Conservation (phyloP, 139 green algal genomes). For the Yamagishiella unicocca region DNA sequence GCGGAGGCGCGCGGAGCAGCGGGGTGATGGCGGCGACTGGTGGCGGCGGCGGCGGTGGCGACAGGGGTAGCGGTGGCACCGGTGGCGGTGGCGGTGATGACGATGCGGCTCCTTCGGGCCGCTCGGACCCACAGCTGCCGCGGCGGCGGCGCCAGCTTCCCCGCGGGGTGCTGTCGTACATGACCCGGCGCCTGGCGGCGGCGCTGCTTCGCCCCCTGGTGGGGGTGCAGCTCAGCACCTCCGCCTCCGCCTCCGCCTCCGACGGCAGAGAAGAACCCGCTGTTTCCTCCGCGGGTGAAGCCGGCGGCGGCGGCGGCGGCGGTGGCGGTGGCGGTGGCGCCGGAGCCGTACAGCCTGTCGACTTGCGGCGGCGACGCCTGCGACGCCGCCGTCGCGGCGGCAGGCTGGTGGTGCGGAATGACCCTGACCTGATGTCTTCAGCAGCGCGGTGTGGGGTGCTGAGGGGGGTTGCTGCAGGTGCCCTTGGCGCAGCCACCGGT, state of each 20-base stretch:
- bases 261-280: background rate
- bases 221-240: background rate
- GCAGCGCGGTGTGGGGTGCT: no score
- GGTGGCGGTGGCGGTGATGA: background rate
- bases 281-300: background rate
- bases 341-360: background rate
- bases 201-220: background rate
- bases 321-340: background rate
- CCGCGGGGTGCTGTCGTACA: background rate
- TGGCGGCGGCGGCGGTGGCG: background rate
- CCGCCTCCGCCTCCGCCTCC: background rate
- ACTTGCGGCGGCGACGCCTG: background rate
- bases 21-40: background rate
- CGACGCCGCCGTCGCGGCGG: background rate
- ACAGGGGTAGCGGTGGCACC: background rate
- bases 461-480: no score
- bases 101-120: background rate
- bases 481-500: background rate
- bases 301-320: background rate
- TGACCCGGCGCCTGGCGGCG: background rate
- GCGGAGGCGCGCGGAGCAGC: background rate
- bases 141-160: background rate
- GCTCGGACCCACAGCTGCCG: no score
- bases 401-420: no score
- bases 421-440: no score